Evolutionary conservation across 2,329 filamentous ascomycete species (phyloP).

Genomic region (Pseudogymnoascus sp.): DNA sequence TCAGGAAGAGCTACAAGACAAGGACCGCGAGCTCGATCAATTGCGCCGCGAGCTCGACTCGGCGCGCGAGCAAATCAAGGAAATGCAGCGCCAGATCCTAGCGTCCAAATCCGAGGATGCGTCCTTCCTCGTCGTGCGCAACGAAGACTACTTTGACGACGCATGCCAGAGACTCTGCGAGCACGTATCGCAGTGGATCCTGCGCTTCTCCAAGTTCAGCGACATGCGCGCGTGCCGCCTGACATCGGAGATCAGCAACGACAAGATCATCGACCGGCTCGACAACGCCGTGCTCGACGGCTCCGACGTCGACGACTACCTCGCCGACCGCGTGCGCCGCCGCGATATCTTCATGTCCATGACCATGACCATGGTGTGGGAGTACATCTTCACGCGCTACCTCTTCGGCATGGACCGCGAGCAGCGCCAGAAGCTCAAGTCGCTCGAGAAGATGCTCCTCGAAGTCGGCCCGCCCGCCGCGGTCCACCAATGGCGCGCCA

Average conservation of each 20-base stretch:
- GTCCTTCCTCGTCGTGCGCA: constrained; percentile 68
- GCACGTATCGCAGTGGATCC: constrained; percentile 94
- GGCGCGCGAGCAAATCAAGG: constrained; percentile 54
- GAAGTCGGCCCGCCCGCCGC: constrained; percentile 82
- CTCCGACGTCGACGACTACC: constrained; percentile 80
- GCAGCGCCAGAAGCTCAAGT: constrained; percentile 94
- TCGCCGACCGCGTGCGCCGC: constrained; percentile 77
- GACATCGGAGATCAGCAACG: constrained; percentile 76
- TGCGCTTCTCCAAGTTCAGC: constrained; percentile 96
- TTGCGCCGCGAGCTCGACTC: constrained; percentile 68
- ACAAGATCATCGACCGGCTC: constrained; percentile 87
- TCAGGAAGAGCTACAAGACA: constrained; percentile 60
- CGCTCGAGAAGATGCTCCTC: constrained; percentile 79
- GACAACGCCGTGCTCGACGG: constrained; percentile 94
- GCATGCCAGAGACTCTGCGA: constrained; percentile 92
- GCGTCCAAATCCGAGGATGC: constrained; percentile 51
- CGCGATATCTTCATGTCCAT: constrained; percentile 98
- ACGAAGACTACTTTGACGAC: constrained; percentile 92
- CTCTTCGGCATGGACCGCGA: constrained; percentile 98
- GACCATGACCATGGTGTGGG: constrained; percentile 98
- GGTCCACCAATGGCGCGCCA: constrained; percentile 96
- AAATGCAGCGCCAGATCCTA: constrained; percentile 51
- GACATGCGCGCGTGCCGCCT: constrained; percentile 81
- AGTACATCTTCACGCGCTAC: constrained; percentile 95
- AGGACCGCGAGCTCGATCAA: constrained; percentile 73